Conservation (phyloP, 2,329 filamentous ascomycete species). For the Penicillium sp. region DNA sequence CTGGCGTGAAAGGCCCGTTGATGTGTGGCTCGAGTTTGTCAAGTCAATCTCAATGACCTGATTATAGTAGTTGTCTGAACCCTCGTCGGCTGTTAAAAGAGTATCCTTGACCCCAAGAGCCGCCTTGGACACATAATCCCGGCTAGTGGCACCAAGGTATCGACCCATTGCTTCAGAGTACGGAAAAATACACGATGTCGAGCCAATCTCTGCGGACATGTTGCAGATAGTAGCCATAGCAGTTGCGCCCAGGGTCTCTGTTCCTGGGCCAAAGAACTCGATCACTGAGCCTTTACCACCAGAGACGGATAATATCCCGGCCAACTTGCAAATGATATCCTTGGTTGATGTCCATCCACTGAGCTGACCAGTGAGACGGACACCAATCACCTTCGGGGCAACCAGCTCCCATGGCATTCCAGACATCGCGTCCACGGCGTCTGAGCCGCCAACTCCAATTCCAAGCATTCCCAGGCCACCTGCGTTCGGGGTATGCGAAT, state of each 20-base stretch:
- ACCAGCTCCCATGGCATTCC: constrained; percentile 94
- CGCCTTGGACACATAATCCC: constrained; percentile 74
- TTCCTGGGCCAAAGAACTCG: constrained; percentile 62
- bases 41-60: constrained; percentile 91
- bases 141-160: constrained; percentile 86
- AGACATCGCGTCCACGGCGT: constrained; percentile 96
- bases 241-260: constrained; percentile 70
- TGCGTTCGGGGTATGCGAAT: constrained; percentile 93
- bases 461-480: constrained; percentile 91
- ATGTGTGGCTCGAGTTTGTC: constrained; percentile 90
- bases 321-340: constrained; percentile 93
- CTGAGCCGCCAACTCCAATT: constrained; percentile 93
- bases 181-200: constrained; percentile 89
- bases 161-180: constrained; percentile 97
- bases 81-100: constrained; percentile 80
- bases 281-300: constrained; percentile 84
- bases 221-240: constrained; percentile 78
- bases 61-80: constrained; percentile 75
- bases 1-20: constrained; percentile 95
- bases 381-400: constrained; percentile 64
- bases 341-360: constrained; percentile 89
- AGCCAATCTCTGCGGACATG: constrained; percentile 63
- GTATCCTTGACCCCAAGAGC: constrained; percentile 7
- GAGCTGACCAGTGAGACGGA: constrained; percentile 44
- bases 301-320: constrained; percentile 92